Conservation (phyloP, 2,329 filamentous ascomycete genomes). For the Periconia sp. region DNA sequence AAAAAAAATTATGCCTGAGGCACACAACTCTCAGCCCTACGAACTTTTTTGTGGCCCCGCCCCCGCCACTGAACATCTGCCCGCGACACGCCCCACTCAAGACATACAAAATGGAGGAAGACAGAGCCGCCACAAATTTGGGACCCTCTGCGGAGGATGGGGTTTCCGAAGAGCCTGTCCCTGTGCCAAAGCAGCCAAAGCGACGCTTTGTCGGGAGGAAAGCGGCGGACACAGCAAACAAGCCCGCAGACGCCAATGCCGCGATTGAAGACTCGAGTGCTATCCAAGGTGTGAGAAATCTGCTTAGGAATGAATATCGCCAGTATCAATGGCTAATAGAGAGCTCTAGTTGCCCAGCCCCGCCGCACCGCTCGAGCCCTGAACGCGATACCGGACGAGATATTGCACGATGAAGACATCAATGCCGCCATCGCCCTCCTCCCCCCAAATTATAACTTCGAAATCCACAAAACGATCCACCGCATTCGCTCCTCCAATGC, state of each 20-base stretch:
- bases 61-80: slow-evolving; percentile 24
- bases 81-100: slow-evolving; percentile 15
- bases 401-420: slow-evolving; percentile 82
- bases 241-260: slow-evolving; percentile 41
- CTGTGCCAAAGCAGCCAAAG: slow-evolving; percentile 73
- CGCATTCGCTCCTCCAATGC: slow-evolving; percentile 81
- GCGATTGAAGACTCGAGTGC: slow-evolving; percentile 68
- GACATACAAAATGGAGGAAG: slow-evolving; percentile 70
- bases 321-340: slow-evolving; percentile 11
- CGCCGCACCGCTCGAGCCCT: slow-evolving; percentile 78
- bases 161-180: slow-evolving; percentile 57
- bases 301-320: background rate
- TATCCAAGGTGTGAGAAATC: slow-evolving; percentile 66
- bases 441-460: slow-evolving; percentile 96
- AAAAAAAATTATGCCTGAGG: too few species aligned
- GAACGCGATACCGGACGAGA: slow-evolving; percentile 88
- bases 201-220: slow-evolving; percentile 89
- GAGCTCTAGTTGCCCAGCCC: slow-evolving; percentile 67
- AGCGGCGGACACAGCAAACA: slow-evolving; percentile 67
- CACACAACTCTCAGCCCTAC: slow-evolving; percentile 25
- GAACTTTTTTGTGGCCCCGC: slow-evolving; percentile 18
- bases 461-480: slow-evolving; percentile 98
- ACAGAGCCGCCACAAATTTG: slow-evolving; percentile 72
- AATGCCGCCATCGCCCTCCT: slow-evolving; percentile 86
- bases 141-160: slow-evolving; percentile 73